These are phyloP conservation scores for Cladorrhinum samala DNA, from an alignment of 495 filamentous ascomycete genomes.

Conservation along the genomic window DNA sequence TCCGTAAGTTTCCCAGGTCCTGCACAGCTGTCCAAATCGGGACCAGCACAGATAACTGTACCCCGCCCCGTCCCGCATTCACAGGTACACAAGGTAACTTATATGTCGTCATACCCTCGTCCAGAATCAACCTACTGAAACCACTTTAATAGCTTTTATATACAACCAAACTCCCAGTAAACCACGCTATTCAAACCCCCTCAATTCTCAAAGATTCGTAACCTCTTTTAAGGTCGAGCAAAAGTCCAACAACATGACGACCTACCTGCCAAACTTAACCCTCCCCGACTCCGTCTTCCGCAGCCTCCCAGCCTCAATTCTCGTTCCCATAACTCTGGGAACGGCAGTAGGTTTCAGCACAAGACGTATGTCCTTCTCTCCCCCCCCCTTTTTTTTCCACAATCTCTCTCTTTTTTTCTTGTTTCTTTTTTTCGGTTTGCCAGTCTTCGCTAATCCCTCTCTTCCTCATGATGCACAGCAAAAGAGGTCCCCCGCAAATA, in stretches of 20 bases:
- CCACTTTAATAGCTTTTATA: background rate
- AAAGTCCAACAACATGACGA: conserved; percentile 50
- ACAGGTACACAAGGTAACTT: background rate
- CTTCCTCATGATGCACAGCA: too few species aligned
- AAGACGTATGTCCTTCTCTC: conserved; percentile 40
- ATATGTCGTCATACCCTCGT: background rate
- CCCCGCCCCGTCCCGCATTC: background rate
- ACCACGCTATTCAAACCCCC: background rate
- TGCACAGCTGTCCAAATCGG: too few species aligned
- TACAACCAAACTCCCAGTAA: too few species aligned
- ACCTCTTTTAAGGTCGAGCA: too few species aligned
- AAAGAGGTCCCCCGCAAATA: conserved; percentile 53
- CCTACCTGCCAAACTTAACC: conserved; percentile 56
- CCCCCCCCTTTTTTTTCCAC: background rate
- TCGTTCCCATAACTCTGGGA: conserved; percentile 62
- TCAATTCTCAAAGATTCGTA: too few species aligned
- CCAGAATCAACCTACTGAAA: background rate
- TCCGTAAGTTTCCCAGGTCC: too few species aligned
- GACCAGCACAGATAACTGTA: too few species aligned
- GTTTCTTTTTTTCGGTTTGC: too few species aligned
- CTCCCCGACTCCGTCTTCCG: conserved; percentile 61
- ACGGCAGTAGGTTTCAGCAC: conserved; percentile 56
- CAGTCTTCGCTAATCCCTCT: too few species aligned
- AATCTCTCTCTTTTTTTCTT: background rate
- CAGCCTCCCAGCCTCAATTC: conserved; percentile 58